Percentiles rank a stretch among this genome's conserved stretches.
phyloP scores from a whole-genome alignment of 352 stramenopile genomes.

The Globisporangium canariense region DNA sequence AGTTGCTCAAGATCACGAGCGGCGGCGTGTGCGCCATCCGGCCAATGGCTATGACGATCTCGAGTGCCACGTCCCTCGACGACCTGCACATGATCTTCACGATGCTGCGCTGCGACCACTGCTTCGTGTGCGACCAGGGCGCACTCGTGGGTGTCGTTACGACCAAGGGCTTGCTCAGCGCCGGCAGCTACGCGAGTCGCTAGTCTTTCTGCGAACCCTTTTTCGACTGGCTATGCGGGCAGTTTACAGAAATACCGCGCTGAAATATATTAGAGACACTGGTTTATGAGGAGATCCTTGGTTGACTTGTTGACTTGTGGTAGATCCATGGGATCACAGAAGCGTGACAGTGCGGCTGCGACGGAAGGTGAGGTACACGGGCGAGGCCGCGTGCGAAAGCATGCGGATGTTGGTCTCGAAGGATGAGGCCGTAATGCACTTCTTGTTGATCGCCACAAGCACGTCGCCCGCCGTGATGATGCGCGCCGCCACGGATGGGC shows the following conservation, averaged over 20 bases:
- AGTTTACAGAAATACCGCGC: conserved; percentile 8
- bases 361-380: conserved; percentile 82
- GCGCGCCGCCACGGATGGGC: conserved; percentile 66
- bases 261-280: conserved; percentile 12
- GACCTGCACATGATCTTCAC: conserved; percentile 91
- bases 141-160: conserved; percentile 81
- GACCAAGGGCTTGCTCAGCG: conserved; percentile 63
- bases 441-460: conserved; percentile 87
- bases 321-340: conserved; percentile 29
- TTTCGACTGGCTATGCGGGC: neutral
- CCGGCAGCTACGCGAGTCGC: conserved; percentile 29
- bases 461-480: conserved; percentile 78
- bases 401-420: conserved; percentile 87
- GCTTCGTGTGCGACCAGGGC: conserved; percentile 85
- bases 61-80: conserved; percentile 73
- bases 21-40: conserved; percentile 59
- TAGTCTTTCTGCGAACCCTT: neutral
- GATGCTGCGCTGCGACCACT: conserved; percentile 86
- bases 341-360: conserved; percentile 57
- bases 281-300: neutral
- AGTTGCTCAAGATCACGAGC: conserved; percentile 67
- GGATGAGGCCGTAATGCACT: conserved; percentile 79
- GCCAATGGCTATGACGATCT: conserved; percentile 81
- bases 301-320: neutral
- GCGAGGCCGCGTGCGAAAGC: conserved; percentile 71